Percentiles rank a stretch among this genome's conserved stretches.
These are phyloP conservation scores for Gaeumannomyces sp. DNA, from an alignment of 2,329 filamentous ascomycete genomes.

Conservation along the genomic window DNA sequence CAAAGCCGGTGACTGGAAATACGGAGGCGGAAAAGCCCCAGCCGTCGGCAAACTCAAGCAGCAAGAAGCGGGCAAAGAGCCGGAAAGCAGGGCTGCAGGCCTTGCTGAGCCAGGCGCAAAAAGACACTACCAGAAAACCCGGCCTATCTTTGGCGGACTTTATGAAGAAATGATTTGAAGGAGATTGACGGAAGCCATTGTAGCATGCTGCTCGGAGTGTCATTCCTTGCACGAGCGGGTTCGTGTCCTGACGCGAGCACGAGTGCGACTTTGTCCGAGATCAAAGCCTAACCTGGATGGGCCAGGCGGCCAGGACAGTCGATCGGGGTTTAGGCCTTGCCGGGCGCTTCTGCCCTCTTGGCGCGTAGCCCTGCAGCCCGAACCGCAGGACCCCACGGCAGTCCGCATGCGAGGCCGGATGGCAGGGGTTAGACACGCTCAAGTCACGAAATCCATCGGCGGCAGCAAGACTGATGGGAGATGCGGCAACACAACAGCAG, in stretches of 20 bases:
- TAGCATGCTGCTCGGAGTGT: no score
- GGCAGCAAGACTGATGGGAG: not conserved
- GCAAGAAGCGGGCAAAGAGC: slow-evolving; percentile 59
- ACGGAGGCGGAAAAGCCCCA: not conserved
- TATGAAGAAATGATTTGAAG: slow-evolving; percentile 32
- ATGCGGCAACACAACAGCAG: not conserved
- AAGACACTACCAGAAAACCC: slow-evolving; percentile 24
- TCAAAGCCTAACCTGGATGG: not conserved
- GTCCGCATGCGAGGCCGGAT: no score
- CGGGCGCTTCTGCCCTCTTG: not conserved
- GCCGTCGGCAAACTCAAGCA: slow-evolving; percentile 45
- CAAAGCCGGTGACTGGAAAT: slow-evolving; percentile 12
- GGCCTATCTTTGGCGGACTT: slow-evolving; percentile 51
- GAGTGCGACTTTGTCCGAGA: no score
- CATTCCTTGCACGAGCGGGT: no score
- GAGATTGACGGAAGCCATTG: not conserved
- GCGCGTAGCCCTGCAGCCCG: not conserved
- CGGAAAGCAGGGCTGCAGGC: slow-evolving; percentile 62
- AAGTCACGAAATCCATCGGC: no score
- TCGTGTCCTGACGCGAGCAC: not conserved
- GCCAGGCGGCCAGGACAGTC: not conserved
- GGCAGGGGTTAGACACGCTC: no score
- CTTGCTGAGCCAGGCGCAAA: slow-evolving; percentile 48
- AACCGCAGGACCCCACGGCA: no score
- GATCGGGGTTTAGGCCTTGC: not conserved